phyloP scores from a whole-genome alignment of 768 basidiomycete species.

The Naganishia onofrii region DNA sequence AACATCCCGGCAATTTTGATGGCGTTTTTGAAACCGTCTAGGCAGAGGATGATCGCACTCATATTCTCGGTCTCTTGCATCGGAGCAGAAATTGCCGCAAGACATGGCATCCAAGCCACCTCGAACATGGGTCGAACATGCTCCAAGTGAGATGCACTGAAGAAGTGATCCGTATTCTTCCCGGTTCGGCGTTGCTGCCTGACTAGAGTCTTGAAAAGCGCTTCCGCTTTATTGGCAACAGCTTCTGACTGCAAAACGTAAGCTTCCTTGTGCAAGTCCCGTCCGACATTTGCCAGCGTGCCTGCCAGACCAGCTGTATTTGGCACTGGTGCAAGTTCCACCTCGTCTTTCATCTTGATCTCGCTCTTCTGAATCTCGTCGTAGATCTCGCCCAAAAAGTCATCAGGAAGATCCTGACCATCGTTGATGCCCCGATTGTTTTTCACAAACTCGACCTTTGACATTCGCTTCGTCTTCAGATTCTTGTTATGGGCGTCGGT shows the following conservation, averaged over 20 bases:
- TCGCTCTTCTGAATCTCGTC: constrained; percentile 90
- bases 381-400: constrained; percentile 71
- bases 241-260: constrained; percentile 92
- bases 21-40: constrained; percentile 96
- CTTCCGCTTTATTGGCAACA: constrained; percentile 97
- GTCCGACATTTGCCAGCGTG: constrained; percentile 80
- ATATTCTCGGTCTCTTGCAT: constrained; percentile 93
- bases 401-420: constrained; percentile 79
- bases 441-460: constrained; percentile 81
- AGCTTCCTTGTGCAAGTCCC: constrained; percentile 92
- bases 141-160: constrained; percentile 91
- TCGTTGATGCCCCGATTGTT: constrained; percentile 98
- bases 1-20: constrained; percentile 96
- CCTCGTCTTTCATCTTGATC: constrained; percentile 98
- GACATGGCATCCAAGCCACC: constrained; percentile 97
- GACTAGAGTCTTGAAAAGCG: constrained; percentile 87
- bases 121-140: constrained; percentile 99
- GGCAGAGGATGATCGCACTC: constrained; percentile 82
- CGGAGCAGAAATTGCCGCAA: constrained; percentile 90
- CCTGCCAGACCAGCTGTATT: constrained; percentile 69
- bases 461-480: constrained; percentile 84
- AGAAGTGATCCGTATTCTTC: constrained; percentile 79
- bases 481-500: constrained; percentile 96
- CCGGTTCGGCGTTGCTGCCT: constrained; percentile 81
- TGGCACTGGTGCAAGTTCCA: constrained; percentile 58